Conservation (phyloP, 495 filamentous ascomycete genomes). For the Aspergillus asperescens region DNA sequence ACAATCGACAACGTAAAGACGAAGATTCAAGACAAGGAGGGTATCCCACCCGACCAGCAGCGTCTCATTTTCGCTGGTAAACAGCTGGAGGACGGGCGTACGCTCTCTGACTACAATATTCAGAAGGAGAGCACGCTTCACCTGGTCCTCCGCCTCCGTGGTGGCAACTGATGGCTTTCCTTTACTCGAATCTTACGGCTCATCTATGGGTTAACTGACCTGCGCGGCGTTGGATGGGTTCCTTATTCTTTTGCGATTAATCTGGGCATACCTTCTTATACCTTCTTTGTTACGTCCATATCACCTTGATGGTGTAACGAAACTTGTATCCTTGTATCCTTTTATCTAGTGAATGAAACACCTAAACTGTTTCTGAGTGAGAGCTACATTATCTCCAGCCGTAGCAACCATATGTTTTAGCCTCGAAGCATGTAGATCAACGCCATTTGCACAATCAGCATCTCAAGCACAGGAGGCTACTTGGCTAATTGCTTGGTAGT, state of each 20-base stretch:
- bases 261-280: constrained; percentile 34
- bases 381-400: too few relatives aligned
- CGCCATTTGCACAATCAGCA: too few relatives aligned
- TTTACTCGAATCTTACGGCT: constrained; percentile 20
- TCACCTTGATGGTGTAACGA: constrained; percentile 18
- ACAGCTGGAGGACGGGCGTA: constrained; percentile 82
- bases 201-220: constrained; percentile 31
- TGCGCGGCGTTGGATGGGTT: constrained; percentile 45
- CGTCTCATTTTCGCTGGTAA: constrained; percentile 88
- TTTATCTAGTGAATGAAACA: constrained; percentile 7
- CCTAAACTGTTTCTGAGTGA: constrained; percentile 5
- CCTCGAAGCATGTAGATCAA: too few relatives aligned
- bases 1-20: constrained; percentile 91
- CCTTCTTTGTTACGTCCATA: constrained; percentile 20
- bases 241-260: constrained; percentile 23
- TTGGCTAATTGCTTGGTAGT: too few relatives aligned
- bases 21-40: constrained; percentile 93
- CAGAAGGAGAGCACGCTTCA: constrained; percentile 90
- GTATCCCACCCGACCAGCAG: constrained; percentile 85
- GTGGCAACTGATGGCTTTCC: constrained; percentile 57
- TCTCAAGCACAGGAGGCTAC: too few relatives aligned
- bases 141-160: constrained; percentile 81
- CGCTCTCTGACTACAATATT: constrained; percentile 86
- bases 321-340: constrained; percentile 18
- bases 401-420: too few relatives aligned